Evolutionary conservation across 2,329 filamentous ascomycete genomes (phyloP).

Genomic region (Aureobasidium sp.): DNA sequence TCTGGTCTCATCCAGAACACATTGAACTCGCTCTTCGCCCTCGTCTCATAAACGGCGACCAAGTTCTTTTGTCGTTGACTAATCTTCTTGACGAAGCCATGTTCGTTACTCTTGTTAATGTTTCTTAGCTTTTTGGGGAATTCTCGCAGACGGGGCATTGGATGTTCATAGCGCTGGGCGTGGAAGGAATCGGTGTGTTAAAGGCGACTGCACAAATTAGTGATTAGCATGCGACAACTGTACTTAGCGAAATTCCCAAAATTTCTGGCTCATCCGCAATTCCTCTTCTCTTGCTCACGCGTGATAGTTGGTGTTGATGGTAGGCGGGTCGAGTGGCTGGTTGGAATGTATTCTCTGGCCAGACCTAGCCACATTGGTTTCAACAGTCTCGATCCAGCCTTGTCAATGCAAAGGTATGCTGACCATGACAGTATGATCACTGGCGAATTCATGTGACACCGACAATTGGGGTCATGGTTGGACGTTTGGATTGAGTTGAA

Average conservation of each 20-base stretch:
- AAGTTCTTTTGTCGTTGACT: background rate
- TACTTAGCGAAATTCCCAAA: conserved; percentile 3
- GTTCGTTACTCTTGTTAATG: background rate
- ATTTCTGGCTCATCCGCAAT: background rate
- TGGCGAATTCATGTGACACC: background rate
- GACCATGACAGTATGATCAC: background rate
- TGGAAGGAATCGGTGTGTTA: conserved; percentile 1
- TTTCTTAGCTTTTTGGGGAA: background rate
- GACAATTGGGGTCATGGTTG: background rate
- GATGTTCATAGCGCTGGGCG: conserved; percentile 14
- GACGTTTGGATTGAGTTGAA: background rate
- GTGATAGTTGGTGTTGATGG: background rate
- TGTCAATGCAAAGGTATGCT: background rate
- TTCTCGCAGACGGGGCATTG: conserved; percentile 1
- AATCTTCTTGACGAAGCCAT: conserved; percentile 8
- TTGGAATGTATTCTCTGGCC: background rate
- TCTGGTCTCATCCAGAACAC: conserved; percentile 28
- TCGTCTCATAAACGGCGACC: conserved; percentile 1
- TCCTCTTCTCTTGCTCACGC: background rate
- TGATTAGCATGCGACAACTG: conserved; percentile 12
- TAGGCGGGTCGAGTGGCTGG: background rate
- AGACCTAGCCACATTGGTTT: background rate
- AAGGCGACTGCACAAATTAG: conserved; percentile 5
- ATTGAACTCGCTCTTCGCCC: conserved; percentile 34
- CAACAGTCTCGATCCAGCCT: background rate